Evolutionary conservation across 2,329 filamentous ascomycete species (phyloP).

Genomic region (Penicillium expansum): DNA sequence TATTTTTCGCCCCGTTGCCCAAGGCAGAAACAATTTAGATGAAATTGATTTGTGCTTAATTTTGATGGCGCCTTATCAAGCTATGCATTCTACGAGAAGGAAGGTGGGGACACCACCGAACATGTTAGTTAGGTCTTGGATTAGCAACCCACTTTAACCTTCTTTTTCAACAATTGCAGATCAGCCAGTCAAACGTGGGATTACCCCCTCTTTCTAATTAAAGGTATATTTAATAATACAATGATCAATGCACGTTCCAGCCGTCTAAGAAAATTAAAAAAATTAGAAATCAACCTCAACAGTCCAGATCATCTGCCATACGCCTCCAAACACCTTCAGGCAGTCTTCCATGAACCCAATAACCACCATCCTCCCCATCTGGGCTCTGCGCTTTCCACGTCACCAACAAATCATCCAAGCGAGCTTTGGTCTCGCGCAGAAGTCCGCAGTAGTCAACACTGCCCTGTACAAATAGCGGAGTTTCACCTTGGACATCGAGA

Average conservation of each 20-base stretch:
- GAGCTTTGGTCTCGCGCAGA: not conserved
- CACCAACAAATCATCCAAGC: conserved; percentile 9
- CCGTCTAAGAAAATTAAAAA: not conserved
- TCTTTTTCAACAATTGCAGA: not conserved
- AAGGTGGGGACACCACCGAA: not conserved
- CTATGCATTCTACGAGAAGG: not conserved
- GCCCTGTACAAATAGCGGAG: conserved; percentile 4
- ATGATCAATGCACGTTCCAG: not conserved
- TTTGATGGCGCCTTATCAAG: not conserved
- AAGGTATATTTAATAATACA: not conserved
- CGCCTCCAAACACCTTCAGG: conserved; percentile 4
- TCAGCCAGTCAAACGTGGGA: too few relatives aligned
- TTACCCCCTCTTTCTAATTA: not conserved
- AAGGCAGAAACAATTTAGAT: not conserved
- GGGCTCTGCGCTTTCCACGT: conserved; percentile 1
- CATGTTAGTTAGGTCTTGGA: not conserved
- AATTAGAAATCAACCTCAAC: not conserved
- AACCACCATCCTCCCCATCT: conserved; percentile 1
- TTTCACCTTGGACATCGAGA: conserved; percentile 5
- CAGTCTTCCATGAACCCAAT: conserved; percentile 7
- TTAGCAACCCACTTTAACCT: not conserved
- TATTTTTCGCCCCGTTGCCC: not conserved
- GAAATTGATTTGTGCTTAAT: not conserved
- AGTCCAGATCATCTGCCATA: conserved; percentile 2
- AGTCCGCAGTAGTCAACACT: conserved; percentile 7